Evolutionary conservation across 495 filamentous ascomycete genomes (phyloP).

Genomic region (Lichenothelia convexa): DNA sequence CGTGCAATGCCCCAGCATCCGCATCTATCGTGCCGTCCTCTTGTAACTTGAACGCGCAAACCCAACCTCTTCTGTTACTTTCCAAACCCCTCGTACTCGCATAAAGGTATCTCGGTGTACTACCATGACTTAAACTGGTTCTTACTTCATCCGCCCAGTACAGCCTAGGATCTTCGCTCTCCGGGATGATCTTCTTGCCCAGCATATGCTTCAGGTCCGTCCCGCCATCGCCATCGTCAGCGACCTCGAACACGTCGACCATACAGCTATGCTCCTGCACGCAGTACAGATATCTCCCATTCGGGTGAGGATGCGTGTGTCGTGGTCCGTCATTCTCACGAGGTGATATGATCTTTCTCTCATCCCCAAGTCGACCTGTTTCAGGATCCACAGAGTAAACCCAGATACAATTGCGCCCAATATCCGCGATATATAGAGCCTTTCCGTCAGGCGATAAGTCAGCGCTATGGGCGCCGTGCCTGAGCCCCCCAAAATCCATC

Average conservation of each 20-base stretch:
- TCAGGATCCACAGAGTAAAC: constrained; percentile 3
- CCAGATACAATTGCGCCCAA: too few relatives aligned
- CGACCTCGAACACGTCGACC: constrained; percentile 8
- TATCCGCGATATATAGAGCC: too few relatives aligned
- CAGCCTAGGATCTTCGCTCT: constrained; percentile 5
- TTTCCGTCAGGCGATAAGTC: too few relatives aligned
- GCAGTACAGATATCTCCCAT: constrained; percentile 7
- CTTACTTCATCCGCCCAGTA: constrained; percentile 14
- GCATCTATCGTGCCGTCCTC: too few relatives aligned
- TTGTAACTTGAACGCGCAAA: too few relatives aligned
- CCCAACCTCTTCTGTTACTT: too few relatives aligned
- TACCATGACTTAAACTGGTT: too few relatives aligned
- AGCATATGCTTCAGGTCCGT: constrained; percentile 4
- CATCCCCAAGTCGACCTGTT: constrained; percentile 3
- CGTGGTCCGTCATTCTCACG: constrained; percentile 9
- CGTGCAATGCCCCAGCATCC: too few relatives aligned
- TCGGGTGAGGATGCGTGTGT: constrained; percentile 11
- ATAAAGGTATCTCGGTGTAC: constrained; percentile 9
- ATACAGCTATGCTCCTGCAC: constrained; percentile 13
- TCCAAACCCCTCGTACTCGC: constrained; percentile 9
- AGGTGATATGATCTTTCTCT: constrained; percentile 6
- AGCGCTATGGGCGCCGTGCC: too few relatives aligned
- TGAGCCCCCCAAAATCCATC: too few relatives aligned
- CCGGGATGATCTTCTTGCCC: constrained; percentile 9
- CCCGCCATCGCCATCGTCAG: constrained; percentile 6